These are phyloP conservation scores for Helianthus annuus DNA, from an alignment of 129 eudicot species.

Conservation along the genomic window DNA sequence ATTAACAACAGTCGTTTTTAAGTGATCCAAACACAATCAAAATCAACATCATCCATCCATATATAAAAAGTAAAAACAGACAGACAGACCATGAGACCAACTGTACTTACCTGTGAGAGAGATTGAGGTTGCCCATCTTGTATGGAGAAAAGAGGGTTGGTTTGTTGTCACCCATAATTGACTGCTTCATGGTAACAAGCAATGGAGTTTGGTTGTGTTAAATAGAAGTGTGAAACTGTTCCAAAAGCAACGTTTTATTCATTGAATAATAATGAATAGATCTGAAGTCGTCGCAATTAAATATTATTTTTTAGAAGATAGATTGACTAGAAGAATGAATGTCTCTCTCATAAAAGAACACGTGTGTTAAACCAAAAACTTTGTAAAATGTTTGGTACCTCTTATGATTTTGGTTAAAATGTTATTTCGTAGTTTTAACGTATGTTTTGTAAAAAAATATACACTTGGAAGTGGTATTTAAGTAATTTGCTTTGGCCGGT, in stretches of 20 bases:
- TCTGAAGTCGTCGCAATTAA: background rate
- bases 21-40: too few species aligned
- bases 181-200: background rate
- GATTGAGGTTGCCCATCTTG: constrained; percentile 77
- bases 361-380: too few species aligned
- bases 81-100: background rate
- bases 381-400: too few species aligned
- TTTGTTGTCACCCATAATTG: constrained; percentile 32
- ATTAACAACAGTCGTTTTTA: too few species aligned
- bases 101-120: constrained; percentile 69
- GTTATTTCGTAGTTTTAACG: too few species aligned
- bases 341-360: background rate
- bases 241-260: background rate
- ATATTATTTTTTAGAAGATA: background rate
- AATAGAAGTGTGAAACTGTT: background rate
- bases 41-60: background rate
- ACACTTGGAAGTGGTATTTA: too few species aligned
- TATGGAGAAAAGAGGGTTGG: constrained; percentile 68
- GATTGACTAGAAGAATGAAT: background rate
- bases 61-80: background rate
- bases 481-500: too few species aligned
- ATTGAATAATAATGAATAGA: background rate
- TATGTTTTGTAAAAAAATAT: too few species aligned
- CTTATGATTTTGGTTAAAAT: too few species aligned
- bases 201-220: background rate